These are phyloP conservation scores for Crithidia acanthocephali DNA, from an alignment of 208 protist species.

Conservation along the genomic window DNA sequence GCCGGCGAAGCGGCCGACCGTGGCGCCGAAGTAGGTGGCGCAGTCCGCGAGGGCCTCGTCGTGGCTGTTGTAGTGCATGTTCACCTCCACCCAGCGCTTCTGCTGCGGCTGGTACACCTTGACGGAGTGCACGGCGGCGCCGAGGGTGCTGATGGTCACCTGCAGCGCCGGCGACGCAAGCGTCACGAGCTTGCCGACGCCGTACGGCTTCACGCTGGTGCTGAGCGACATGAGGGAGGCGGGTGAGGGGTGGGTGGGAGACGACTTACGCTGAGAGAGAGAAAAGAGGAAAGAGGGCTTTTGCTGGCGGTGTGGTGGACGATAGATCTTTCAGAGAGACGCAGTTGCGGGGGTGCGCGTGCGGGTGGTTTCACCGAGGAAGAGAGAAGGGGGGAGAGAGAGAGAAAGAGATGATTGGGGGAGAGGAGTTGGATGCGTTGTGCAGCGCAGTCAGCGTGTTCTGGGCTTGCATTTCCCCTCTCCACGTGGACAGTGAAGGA, in stretches of 20 bases:
- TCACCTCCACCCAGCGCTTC: slow-evolving; percentile 60
- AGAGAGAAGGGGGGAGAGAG: slow-evolving; percentile 1
- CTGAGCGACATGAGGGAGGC: slow-evolving; percentile 28
- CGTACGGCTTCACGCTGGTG: slow-evolving; percentile 39
- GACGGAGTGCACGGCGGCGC: slow-evolving; percentile 50
- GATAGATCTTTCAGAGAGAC: not conserved
- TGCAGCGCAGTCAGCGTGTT: too few species aligned
- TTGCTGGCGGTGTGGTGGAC: slow-evolving; percentile 1
- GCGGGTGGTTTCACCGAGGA: not conserved
- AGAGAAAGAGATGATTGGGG: not conserved
- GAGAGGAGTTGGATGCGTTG: slow-evolving; percentile 1
- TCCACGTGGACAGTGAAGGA: too few species aligned
- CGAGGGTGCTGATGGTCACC: slow-evolving; percentile 54
- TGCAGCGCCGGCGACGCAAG: slow-evolving; percentile 40
- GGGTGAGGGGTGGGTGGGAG: not conserved
- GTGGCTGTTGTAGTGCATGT: slow-evolving; percentile 47
- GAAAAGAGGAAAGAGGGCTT: not conserved
- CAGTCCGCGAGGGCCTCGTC: slow-evolving; percentile 51
- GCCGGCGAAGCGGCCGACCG: slow-evolving; percentile 67
- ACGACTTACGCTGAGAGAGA: too few species aligned
- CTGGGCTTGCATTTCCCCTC: too few species aligned
- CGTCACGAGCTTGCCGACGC: slow-evolving; percentile 43
- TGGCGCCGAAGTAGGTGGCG: slow-evolving; percentile 58
- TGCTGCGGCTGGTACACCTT: slow-evolving; percentile 38
- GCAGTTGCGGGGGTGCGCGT: not conserved